Evolutionary conservation across 2,329 filamentous ascomycete species (phyloP).

Genomic region (Purpureocillium lavendulum): DNA sequence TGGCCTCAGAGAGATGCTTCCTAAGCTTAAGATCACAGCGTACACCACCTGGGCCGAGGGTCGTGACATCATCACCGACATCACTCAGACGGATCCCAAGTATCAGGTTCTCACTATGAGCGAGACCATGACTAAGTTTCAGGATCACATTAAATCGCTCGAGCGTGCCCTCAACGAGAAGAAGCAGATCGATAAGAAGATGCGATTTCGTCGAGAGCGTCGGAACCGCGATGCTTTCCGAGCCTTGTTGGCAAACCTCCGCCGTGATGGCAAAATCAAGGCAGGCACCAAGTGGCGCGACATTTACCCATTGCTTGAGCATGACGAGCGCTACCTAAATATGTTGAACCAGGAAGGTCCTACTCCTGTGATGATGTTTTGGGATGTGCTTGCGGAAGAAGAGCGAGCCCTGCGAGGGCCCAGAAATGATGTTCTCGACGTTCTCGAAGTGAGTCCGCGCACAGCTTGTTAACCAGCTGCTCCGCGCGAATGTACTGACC

Average conservation of each 20-base stretch:
- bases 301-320: slow-evolving; percentile 63
- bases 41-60: slow-evolving; percentile 94
- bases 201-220: slow-evolving; percentile 72
- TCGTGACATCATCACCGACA: slow-evolving; percentile 69
- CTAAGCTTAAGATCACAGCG: slow-evolving; percentile 75
- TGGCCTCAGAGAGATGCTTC: slow-evolving; percentile 69
- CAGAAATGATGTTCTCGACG: slow-evolving; percentile 77
- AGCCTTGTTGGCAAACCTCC: slow-evolving; percentile 65
- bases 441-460: slow-evolving; percentile 69
- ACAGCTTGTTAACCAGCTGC: too few species aligned
- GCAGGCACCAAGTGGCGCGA: slow-evolving; percentile 86
- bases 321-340: slow-evolving; percentile 73
- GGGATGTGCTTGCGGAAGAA: slow-evolving; percentile 91
- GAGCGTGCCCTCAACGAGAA: slow-evolving; percentile 88
- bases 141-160: slow-evolving; percentile 87
- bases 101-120: slow-evolving; percentile 79
- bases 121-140: slow-evolving; percentile 87
- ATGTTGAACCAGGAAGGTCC: slow-evolving; percentile 82
- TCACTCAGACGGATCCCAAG: slow-evolving; percentile 73
- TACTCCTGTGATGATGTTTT: slow-evolving; percentile 84
- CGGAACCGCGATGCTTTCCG: slow-evolving; percentile 78
- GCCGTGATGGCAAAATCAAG: slow-evolving; percentile 71
- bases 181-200: slow-evolving; percentile 78
- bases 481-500: slow-evolving; percentile 5
- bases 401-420: slow-evolving; percentile 76